Evolutionary conservation across 345 rosid genomes (phyloP).

Genomic region (Eucalyptus sideroxylon): DNA sequence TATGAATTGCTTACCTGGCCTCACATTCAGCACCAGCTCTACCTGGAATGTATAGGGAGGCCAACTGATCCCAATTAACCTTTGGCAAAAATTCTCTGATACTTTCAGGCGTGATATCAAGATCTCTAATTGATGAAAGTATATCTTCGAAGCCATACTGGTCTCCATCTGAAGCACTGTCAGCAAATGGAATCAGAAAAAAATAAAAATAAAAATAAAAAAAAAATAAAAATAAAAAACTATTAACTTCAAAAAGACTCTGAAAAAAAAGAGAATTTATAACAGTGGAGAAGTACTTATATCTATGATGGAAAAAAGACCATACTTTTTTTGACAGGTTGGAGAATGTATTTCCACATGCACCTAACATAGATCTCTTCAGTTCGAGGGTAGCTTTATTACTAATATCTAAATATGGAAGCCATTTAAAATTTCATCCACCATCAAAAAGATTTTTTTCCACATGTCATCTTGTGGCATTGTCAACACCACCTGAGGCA

Average conservation of each 20-base stretch:
- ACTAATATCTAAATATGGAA: background rate
- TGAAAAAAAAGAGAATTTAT: background rate
- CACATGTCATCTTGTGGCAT: background rate
- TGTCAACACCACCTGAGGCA: background rate
- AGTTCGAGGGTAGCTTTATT: background rate
- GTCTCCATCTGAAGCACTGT: conserved; percentile 44
- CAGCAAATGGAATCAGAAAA: background rate
- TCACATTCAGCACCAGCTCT: conserved; percentile 85
- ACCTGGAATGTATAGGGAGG: conserved; percentile 40
- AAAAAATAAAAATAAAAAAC: too few species aligned
- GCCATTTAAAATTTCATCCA: background rate
- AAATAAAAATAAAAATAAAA: background rate
- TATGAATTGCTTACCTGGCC: conserved; percentile 43
- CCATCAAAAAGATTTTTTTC: background rate
- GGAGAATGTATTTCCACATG: background rate
- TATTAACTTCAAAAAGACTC: background rate
- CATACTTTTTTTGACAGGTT: background rate
- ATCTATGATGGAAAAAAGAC: background rate
- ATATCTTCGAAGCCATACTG: conserved; percentile 27
- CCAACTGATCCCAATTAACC: conserved; percentile 74
- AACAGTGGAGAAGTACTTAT: background rate
- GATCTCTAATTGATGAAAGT: conserved; percentile 37
- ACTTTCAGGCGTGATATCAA: conserved; percentile 67
- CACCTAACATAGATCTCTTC: background rate
- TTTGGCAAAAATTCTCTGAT: conserved; percentile 69